phyloP scores from a whole-genome alignment of 768 basidiomycete species.

The Lentinula raphanica region DNA sequence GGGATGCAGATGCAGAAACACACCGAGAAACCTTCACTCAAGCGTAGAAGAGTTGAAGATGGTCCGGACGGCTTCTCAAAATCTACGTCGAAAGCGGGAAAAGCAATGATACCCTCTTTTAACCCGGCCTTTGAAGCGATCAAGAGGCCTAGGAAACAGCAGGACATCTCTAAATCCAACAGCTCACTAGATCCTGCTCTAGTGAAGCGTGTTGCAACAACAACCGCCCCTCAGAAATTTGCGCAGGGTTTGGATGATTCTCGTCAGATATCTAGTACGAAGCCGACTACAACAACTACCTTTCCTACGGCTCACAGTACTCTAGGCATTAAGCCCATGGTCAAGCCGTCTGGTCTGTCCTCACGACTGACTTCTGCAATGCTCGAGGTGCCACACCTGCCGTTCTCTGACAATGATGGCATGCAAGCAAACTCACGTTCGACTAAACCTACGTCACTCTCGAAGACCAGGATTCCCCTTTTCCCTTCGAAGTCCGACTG shows the following conservation, averaged over 20 bases:
- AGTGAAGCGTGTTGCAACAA: not conserved
- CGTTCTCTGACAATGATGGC: not conserved
- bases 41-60: not conserved
- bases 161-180: not conserved
- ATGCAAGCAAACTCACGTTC: not conserved
- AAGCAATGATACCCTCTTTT: not conserved
- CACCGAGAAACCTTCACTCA: not conserved
- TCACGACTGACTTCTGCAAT: not conserved
- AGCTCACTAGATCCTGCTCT: not conserved
- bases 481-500: not conserved
- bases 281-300: not conserved
- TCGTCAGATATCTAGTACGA: not conserved
- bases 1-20: not conserved
- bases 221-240: not conserved
- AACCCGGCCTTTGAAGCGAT: not conserved
- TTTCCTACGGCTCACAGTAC: not conserved
- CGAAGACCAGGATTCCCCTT: not conserved
- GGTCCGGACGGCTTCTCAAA: constrained; percentile 6
- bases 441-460: not conserved
- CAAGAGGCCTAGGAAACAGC: not conserved
- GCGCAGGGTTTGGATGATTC: not conserved
- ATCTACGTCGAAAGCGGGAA: not conserved
- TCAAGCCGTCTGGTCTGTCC: not conserved
- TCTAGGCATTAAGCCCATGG: not conserved
- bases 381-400: not conserved